phyloP scores from a whole-genome alignment of 2,329 filamentous ascomycete species.

The Ophiocordyceps camponoti-leonardi region DNA sequence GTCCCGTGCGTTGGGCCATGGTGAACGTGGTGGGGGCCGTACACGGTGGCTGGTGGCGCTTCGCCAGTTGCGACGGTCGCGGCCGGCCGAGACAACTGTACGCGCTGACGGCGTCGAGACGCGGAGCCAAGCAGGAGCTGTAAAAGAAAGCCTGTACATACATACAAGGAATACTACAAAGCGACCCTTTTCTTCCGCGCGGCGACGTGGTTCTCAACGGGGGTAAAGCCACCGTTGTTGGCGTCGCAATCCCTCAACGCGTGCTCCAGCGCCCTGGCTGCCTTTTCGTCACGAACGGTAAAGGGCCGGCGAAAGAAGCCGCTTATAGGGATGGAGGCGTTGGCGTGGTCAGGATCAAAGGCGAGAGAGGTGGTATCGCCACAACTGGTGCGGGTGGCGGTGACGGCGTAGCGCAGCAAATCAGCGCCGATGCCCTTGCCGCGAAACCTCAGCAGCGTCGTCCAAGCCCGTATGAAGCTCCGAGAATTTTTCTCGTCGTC shows the following conservation, averaged over 20 bases:
- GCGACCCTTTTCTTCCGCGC: neutral
- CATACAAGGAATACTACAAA: neutral
- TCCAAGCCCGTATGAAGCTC: slow-evolving; percentile 65
- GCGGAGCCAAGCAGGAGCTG: slow-evolving; percentile 2
- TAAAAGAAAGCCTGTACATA: neutral
- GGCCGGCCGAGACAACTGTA: slow-evolving; percentile 37
- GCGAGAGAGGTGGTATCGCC: slow-evolving; percentile 43
- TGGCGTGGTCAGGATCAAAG: slow-evolving; percentile 64
- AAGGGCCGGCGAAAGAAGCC: slow-evolving; percentile 42
- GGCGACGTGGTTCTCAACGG: neutral
- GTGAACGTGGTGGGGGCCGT: slow-evolving; percentile 39
- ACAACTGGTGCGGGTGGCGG: slow-evolving; percentile 42
- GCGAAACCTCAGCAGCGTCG: slow-evolving; percentile 53
- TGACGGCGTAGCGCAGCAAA: slow-evolving; percentile 55
- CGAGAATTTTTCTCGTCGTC: slow-evolving; percentile 18
- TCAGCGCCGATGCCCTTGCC: slow-evolving; percentile 52
- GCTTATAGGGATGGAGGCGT: slow-evolving; percentile 42
- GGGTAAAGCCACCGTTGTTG: slow-evolving; percentile 3
- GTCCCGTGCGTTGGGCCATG: slow-evolving; percentile 39
- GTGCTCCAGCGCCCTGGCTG: slow-evolving; percentile 24
- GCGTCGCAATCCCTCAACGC: slow-evolving; percentile 7
- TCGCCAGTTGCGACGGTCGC: slow-evolving; percentile 39
- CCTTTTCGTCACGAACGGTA: slow-evolving; percentile 34
- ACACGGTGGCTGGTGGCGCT: slow-evolving; percentile 44
- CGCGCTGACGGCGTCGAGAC: slow-evolving; percentile 17